These are phyloP conservation scores for Xylaria sp. DNA, from an alignment of 2,329 filamentous ascomycete genomes.

Conservation along the genomic window DNA sequence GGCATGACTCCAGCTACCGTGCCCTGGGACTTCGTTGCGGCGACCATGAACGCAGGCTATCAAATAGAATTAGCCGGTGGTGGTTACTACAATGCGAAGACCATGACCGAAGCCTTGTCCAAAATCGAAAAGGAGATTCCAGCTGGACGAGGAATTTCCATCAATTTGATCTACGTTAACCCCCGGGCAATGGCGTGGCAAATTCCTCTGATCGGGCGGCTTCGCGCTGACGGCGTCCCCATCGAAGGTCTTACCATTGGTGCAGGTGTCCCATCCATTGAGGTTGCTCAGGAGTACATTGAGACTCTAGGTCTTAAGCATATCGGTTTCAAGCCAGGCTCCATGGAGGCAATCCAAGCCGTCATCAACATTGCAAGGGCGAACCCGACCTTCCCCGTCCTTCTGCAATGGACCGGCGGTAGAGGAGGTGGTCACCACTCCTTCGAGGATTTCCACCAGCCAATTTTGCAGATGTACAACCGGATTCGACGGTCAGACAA, in stretches of 20 bases:
- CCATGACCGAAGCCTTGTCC: slow-evolving; percentile 78
- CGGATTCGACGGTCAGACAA: slow-evolving; percentile 85
- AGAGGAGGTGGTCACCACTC: slow-evolving; percentile 94
- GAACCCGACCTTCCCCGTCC: slow-evolving; percentile 91
- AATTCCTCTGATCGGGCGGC: slow-evolving; percentile 78
- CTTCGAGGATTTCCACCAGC: slow-evolving; percentile 93
- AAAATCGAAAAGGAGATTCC: slow-evolving; percentile 87
- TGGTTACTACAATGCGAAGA: slow-evolving; percentile 82
- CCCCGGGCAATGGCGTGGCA: slow-evolving; percentile 91
- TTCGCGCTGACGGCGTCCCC: slow-evolving; percentile 82
- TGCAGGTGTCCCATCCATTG: slow-evolving; percentile 89
- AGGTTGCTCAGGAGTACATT: slow-evolving; percentile 92
- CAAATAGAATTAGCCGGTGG: slow-evolving; percentile 89
- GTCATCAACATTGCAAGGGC: slow-evolving; percentile 93
- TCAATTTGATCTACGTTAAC: slow-evolving; percentile 91
- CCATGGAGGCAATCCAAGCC: slow-evolving; percentile 81
- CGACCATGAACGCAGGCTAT: slow-evolving; percentile 94
- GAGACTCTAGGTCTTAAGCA: slow-evolving; percentile 90
- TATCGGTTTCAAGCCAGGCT: slow-evolving; percentile 93
- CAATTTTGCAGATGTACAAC: slow-evolving; percentile 87
- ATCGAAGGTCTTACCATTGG: slow-evolving; percentile 93
- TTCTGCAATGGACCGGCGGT: slow-evolving; percentile 93
- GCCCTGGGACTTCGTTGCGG: slow-evolving; percentile 87
- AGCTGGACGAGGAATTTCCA: slow-evolving; percentile 81
- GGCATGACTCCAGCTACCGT: slow-evolving; percentile 94